Conservation (phyloP, 768 basidiomycete species). For the Pisolithus sp. region DNA sequence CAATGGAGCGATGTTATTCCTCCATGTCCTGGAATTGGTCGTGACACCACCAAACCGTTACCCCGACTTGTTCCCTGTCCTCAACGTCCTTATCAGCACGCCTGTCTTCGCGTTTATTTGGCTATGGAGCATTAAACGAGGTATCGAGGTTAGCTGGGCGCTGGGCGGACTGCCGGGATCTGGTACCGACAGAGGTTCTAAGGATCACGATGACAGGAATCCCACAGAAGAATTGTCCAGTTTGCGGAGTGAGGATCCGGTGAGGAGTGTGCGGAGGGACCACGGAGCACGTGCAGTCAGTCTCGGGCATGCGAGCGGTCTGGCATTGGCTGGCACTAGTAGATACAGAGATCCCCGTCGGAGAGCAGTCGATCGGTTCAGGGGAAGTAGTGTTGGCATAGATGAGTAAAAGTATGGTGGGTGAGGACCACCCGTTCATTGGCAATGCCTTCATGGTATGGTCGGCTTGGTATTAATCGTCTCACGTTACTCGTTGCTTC, state of each 20-base stretch:
- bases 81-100: slow-evolving; percentile 78
- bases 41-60: slow-evolving; percentile 65
- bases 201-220: slow-evolving; percentile 4
- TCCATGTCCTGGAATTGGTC: slow-evolving; percentile 63
- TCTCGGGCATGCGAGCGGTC: slow-evolving; percentile 20
- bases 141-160: slow-evolving; percentile 78
- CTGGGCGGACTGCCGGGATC: slow-evolving; percentile 46
- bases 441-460: too few species aligned
- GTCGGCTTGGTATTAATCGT: too few species aligned
- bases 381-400: slow-evolving; percentile 15
- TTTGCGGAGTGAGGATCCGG: neutral
- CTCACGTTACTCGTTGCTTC: too few species aligned
- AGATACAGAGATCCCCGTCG: slow-evolving; percentile 18
- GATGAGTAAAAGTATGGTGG: slow-evolving; percentile 8
- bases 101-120: slow-evolving; percentile 78
- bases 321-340: neutral
- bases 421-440: neutral
- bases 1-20: slow-evolving; percentile 45
- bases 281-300: slow-evolving; percentile 21
- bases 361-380: slow-evolving; percentile 16
- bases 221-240: neutral
- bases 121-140: slow-evolving; percentile 84
- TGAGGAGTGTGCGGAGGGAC: slow-evolving; percentile 9
- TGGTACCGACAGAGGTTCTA: neutral
- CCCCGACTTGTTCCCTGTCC: slow-evolving; percentile 79